These are phyloP conservation scores for Musa troglodytarum DNA, from an alignment of 176 grass and related monocot genomes.

Conservation along the genomic window DNA sequence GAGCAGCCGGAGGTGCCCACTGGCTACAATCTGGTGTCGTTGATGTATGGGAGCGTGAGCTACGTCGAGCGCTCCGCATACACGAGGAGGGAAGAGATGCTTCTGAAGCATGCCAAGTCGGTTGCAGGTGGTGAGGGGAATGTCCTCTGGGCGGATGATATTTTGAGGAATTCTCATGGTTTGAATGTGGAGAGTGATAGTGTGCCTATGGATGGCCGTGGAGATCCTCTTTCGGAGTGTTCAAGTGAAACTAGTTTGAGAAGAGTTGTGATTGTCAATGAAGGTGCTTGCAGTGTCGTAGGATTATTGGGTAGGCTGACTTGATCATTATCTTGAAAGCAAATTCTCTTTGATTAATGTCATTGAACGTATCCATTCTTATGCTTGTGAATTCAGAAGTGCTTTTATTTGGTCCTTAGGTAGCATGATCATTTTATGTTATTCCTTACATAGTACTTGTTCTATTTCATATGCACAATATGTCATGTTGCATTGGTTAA, in stretches of 20 bases:
- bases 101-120: slow-evolving; percentile 49
- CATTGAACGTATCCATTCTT: not conserved
- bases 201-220: not conserved
- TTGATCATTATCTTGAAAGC: not conserved
- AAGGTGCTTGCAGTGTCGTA: slow-evolving; percentile 56
- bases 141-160: slow-evolving; percentile 50
- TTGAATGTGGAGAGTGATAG: slow-evolving; percentile 12
- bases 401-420: not conserved
- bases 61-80: slow-evolving; percentile 52
- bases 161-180: slow-evolving; percentile 19
- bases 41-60: slow-evolving; percentile 60
- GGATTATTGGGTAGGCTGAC: slow-evolving; percentile 53
- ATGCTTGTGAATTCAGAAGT: not conserved
- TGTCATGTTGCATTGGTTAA: not conserved
- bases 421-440: not conserved
- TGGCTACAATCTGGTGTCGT: slow-evolving; percentile 77
- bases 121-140: slow-evolving; percentile 37
- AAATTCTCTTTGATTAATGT: not conserved
- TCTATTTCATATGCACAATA: not conserved
- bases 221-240: not conserved
- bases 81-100: slow-evolving; percentile 64
- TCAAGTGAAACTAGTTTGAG: slow-evolving; percentile 23
- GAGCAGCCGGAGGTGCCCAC: slow-evolving; percentile 69
- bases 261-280: slow-evolving; percentile 74
- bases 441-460: not conserved